Percentiles rank a stretch among this genome's conserved stretches.
phyloP scores from a whole-genome alignment of 1,284 basidiomycete genomes.

The Cryptococcus amylolentus region DNA sequence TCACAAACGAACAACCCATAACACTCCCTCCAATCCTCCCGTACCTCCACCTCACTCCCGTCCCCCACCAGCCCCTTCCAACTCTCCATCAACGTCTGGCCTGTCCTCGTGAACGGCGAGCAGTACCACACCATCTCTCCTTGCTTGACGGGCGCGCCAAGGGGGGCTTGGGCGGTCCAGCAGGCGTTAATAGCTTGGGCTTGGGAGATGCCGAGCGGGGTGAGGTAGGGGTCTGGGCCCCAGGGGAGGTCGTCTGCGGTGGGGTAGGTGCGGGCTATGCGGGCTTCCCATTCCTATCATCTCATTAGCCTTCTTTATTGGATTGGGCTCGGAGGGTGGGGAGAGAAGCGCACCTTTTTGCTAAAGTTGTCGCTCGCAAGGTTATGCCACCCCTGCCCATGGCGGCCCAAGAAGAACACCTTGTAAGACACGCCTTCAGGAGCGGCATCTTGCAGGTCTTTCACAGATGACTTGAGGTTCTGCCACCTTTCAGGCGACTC shows the following conservation, averaged over 20 bases:
- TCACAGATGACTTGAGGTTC: slow-evolving; percentile 34
- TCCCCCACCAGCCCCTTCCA: slow-evolving; percentile 55
- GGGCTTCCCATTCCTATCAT: slow-evolving; percentile 43
- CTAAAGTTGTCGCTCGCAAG: slow-evolving; percentile 69
- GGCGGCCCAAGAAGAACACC: slow-evolving; percentile 47
- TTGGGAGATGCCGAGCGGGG: slow-evolving; percentile 62
- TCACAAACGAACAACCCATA: slow-evolving; percentile 49
- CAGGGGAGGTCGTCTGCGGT: slow-evolving; percentile 69
- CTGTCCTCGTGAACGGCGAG: slow-evolving; percentile 69
- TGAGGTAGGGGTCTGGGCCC: slow-evolving; percentile 79
- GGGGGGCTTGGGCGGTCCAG: slow-evolving; percentile 60
- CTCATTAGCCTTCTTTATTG: too few relatives aligned
- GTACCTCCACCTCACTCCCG: slow-evolving; percentile 31
- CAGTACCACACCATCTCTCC: slow-evolving; percentile 57
- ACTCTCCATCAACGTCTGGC: slow-evolving; percentile 64
- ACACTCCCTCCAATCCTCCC: slow-evolving; percentile 48
- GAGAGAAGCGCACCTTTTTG: slow-evolving; percentile 41
- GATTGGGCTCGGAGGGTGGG: too few relatives aligned
- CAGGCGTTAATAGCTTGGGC: slow-evolving; percentile 56
- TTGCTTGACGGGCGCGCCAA: slow-evolving; percentile 61
- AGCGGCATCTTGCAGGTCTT: slow-evolving; percentile 36
- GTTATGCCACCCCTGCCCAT: slow-evolving; percentile 50
- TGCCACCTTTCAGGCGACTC: slow-evolving; percentile 37
- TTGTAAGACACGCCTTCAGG: slow-evolving; percentile 44
- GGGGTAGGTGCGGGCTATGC: slow-evolving; percentile 61